Evolutionary conservation across 2,329 filamentous ascomycete species (phyloP).

Genomic region (Alternaria sp.): DNA sequence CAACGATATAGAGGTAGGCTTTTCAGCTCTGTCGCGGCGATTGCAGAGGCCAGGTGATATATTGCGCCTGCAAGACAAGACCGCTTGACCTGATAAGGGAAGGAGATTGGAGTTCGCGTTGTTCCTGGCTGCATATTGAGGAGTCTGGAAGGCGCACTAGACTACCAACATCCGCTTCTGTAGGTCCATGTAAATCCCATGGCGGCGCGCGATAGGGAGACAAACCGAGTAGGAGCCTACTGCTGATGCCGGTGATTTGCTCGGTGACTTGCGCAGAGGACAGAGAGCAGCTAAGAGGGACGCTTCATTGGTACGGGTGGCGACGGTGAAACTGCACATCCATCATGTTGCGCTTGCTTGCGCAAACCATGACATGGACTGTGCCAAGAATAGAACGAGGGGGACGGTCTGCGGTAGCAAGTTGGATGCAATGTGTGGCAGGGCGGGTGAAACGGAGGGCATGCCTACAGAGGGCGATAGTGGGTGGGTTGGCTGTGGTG

Average conservation of each 20-base stretch:
- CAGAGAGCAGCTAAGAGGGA: slow-evolving; percentile 10
- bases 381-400: slow-evolving; percentile 26
- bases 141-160: slow-evolving; percentile 31
- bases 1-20: neutral
- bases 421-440: slow-evolving; percentile 4
- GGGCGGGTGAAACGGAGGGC: slow-evolving; percentile 25
- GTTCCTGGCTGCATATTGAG: slow-evolving; percentile 18
- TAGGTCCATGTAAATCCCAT: slow-evolving; percentile 4
- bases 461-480: slow-evolving; percentile 2
- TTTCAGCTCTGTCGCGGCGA: neutral
- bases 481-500: slow-evolving; percentile 11
- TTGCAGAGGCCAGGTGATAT: slow-evolving; percentile 3
- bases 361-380: neutral
- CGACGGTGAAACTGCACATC: slow-evolving; percentile 7
- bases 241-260: slow-evolving; percentile 14
- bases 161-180: slow-evolving; percentile 14
- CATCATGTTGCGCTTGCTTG: neutral
- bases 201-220: slow-evolving; percentile 9
- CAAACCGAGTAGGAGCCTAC: neutral
- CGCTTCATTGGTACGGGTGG: slow-evolving; percentile 7
- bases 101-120: slow-evolving; percentile 18
- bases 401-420: slow-evolving; percentile 9
- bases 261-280: slow-evolving; percentile 9
- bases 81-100: slow-evolving; percentile 18
- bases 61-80: slow-evolving; percentile 14